phyloP scores from a whole-genome alignment of 495 filamentous ascomycete species.

The Amphirosellinia nigrospora region DNA sequence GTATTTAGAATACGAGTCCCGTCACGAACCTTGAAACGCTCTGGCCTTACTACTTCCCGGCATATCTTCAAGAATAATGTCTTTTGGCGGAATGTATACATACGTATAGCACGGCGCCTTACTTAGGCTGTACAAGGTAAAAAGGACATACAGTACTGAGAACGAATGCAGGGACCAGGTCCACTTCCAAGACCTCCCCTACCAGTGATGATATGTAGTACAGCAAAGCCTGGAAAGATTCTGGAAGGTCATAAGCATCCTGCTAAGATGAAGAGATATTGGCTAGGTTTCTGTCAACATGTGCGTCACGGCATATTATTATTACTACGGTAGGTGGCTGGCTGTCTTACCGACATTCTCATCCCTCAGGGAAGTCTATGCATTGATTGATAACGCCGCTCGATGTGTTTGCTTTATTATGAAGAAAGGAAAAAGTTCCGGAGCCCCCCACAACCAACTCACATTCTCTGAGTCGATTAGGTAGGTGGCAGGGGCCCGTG shows the following conservation, averaged over 20 bases:
- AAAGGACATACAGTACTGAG: not conserved
- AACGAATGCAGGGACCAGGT: conserved; percentile 22
- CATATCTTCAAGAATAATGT: not conserved
- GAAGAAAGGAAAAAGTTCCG: not conserved
- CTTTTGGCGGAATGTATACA: not conserved
- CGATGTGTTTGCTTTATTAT: not conserved
- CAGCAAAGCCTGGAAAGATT: conserved; percentile 17
- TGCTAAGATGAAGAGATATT: not conserved
- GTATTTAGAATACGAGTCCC: not conserved
- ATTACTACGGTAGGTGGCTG: no score
- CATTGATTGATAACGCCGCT: conserved; percentile 5
- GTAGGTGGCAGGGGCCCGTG: conserved; percentile 16
- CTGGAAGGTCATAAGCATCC: conserved; percentile 9
- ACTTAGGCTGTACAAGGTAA: not conserved
- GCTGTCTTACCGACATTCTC: conserved; percentile 2
- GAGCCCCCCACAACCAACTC: conserved; percentile 17
- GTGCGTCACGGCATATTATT: not conserved
- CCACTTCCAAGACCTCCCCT: conserved; percentile 8
- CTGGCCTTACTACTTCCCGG: not conserved
- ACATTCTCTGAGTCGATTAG: conserved; percentile 23
- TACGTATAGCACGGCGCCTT: conserved; percentile 18
- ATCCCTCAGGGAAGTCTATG: not conserved
- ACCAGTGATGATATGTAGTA: conserved; percentile 8
- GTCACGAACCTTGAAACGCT: not conserved
- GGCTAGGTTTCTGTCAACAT: not conserved